Conservation (phyloP, 352 stramenopile species). For the Phytopythium ostracodes region DNA sequence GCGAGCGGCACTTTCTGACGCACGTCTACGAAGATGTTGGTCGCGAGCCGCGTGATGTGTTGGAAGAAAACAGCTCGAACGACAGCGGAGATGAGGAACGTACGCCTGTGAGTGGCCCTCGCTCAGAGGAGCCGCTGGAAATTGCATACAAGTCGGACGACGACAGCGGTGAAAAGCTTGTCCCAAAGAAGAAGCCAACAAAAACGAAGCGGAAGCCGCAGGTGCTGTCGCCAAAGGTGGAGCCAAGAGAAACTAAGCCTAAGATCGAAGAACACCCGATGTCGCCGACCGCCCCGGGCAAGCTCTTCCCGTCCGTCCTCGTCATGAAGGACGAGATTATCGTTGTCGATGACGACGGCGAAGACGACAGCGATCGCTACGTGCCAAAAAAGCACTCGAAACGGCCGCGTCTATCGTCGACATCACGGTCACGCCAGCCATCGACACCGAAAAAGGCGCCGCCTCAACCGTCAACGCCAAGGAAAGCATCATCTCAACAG, state of each 20-base stretch:
- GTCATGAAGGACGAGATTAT: conserved; percentile 7
- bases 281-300: not conserved
- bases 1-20: conserved; percentile 17
- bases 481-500: not conserved
- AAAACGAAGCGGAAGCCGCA: not conserved
- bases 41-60: not conserved
- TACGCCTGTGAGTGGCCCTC: not conserved
- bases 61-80: conserved; percentile 6
- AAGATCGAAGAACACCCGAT: not conserved
- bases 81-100: not conserved
- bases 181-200: not conserved
- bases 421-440: not conserved
- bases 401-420: not conserved
- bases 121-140: conserved; percentile 1
- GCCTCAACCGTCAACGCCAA: not conserved
- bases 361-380: conserved; percentile 2
- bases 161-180: not conserved
- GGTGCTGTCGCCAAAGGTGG: not conserved
- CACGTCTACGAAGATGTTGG: conserved; percentile 19
- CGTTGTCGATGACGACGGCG: conserved; percentile 2
- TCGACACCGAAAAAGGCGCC: not conserved
- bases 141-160: conserved; percentile 2
- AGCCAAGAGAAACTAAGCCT: not conserved
- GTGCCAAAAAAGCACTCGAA: not conserved
- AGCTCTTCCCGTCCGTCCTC: not conserved